phyloP scores from a whole-genome alignment of 352 stramenopile species.

The Globisporangium acanthophoron region DNA sequence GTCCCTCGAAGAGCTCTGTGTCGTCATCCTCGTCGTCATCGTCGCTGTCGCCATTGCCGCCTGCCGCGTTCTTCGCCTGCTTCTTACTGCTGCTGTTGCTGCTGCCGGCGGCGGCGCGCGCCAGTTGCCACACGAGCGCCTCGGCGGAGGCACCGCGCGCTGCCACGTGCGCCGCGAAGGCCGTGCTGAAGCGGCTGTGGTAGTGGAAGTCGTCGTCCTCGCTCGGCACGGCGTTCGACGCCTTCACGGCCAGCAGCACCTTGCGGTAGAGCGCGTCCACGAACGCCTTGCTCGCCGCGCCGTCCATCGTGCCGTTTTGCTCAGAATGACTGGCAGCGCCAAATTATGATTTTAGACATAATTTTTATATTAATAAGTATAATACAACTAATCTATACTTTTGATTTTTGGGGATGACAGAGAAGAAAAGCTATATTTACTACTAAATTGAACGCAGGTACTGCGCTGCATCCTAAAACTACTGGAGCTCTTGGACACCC shows the following conservation, averaged over 20 bases:
- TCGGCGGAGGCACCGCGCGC: conserved; percentile 33
- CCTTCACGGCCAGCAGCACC: conserved; percentile 74
- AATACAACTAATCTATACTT: too few species aligned
- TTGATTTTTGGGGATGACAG: too few species aligned
- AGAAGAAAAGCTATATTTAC: too few species aligned
- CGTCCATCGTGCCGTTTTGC: conserved; percentile 8
- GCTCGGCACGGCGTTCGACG: conserved; percentile 66
- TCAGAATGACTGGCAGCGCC: too few species aligned
- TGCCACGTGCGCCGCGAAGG: conserved; percentile 37
- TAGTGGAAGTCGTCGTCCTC: conserved; percentile 85
- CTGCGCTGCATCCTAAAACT: too few species aligned
- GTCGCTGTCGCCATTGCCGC: conserved; percentile 16
- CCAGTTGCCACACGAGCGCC: conserved; percentile 47
- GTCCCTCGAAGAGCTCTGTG: conserved; percentile 62
- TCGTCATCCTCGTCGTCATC: conserved; percentile 46
- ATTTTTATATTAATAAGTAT: too few species aligned
- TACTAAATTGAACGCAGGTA: too few species aligned
- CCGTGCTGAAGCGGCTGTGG: conserved; percentile 67
- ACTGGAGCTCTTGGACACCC: too few species aligned
- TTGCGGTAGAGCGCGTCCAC: conserved; percentile 68
- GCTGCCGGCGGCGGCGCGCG: conserved; percentile 4
- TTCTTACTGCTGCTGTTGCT: conserved; percentile 14
- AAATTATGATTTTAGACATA: too few species aligned
- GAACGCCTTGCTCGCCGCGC: conserved; percentile 23
- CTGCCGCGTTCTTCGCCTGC: conserved; percentile 1